Evolutionary conservation across 2,329 filamentous ascomycete species (phyloP).

Genomic region (Botrytis paeoniae): DNA sequence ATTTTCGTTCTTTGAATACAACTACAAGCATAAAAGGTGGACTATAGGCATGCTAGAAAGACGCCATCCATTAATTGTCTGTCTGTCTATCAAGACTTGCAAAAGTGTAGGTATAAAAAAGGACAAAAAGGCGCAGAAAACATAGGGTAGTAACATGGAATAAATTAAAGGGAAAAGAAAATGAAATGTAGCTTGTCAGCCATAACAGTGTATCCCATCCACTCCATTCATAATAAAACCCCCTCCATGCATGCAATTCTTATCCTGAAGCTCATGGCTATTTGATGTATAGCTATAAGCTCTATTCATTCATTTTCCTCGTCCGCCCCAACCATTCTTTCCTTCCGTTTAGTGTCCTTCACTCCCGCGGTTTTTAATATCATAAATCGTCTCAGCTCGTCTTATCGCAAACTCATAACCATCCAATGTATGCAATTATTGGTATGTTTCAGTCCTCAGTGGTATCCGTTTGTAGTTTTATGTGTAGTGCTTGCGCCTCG

Average conservation of each 20-base stretch:
- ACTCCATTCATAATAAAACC: background rate
- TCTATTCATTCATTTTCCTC: slow-evolving; percentile 1
- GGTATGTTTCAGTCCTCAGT: slow-evolving; percentile 29
- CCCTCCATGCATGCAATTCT: slow-evolving; percentile 13
- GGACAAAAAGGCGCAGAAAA: slow-evolving; percentile 13
- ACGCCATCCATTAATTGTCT: background rate
- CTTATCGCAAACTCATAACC: background rate
- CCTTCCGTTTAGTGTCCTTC: background rate
- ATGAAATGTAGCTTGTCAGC: slow-evolving; percentile 7
- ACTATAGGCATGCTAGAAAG: background rate
- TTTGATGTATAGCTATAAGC: slow-evolving; percentile 15
- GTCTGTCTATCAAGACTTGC: background rate
- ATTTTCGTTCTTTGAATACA: slow-evolving; percentile 7
- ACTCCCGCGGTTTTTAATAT: slow-evolving; percentile 12
- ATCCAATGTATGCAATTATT: slow-evolving; percentile 19
- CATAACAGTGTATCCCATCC: slow-evolving; percentile 9
- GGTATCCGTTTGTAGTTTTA: slow-evolving; percentile 31
- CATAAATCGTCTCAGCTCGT: slow-evolving; percentile 19
- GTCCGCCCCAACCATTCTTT: background rate
- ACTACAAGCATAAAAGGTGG: background rate
- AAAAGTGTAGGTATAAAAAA: slow-evolving; percentile 11
- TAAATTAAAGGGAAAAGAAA: slow-evolving; percentile 4
- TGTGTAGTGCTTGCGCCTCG: slow-evolving; percentile 37
- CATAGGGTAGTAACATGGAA: background rate
- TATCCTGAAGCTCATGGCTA: slow-evolving; percentile 17